Evolutionary conservation across 177 flowering plant genomes (phyloP).

Genomic region (Vitis hybrid): DNA sequence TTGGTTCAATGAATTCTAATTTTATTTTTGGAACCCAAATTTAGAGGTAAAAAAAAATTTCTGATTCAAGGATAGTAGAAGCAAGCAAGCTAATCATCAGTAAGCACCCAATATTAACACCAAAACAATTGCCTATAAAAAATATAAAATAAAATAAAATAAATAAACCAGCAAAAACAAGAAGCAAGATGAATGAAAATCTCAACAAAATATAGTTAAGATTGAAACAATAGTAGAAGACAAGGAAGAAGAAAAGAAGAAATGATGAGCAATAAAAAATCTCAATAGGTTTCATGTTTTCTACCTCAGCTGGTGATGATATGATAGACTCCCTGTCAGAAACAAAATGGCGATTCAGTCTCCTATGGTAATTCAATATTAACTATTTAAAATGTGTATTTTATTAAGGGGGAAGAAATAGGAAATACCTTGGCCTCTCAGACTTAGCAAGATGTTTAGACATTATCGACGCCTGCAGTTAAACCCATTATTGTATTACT

Average conservation of each 20-base stretch:
- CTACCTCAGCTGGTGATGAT: slow-evolving; percentile 59
- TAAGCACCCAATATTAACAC: too few species aligned
- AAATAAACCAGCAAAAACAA: too few species aligned
- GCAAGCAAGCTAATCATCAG: too few species aligned
- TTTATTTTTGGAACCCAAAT: too few species aligned
- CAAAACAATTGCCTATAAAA: neutral
- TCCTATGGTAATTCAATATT: slow-evolving; percentile 28
- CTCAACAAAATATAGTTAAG: neutral
- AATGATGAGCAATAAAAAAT: neutral
- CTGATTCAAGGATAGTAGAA: too few species aligned
- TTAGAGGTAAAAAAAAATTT: too few species aligned
- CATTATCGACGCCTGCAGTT: slow-evolving; percentile 89
- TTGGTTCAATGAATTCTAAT: too few species aligned
- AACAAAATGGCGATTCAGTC: slow-evolving; percentile 45
- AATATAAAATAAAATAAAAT: neutral
- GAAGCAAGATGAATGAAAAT: neutral
- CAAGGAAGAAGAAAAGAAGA: neutral
- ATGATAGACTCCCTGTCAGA: slow-evolving; percentile 53
- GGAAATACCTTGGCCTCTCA: slow-evolving; percentile 76
- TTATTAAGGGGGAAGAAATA: neutral
- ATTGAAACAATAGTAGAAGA: neutral
- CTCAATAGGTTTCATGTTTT: neutral
- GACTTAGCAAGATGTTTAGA: slow-evolving; percentile 79
- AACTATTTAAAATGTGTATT: neutral
- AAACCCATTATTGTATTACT: neutral